A percentile compares a stretch with the other conserved stretches of the same genome.
Evolutionary conservation across 768 basidiomycete genomes (phyloP).

Genomic region (Lactarius hatsudake): DNA sequence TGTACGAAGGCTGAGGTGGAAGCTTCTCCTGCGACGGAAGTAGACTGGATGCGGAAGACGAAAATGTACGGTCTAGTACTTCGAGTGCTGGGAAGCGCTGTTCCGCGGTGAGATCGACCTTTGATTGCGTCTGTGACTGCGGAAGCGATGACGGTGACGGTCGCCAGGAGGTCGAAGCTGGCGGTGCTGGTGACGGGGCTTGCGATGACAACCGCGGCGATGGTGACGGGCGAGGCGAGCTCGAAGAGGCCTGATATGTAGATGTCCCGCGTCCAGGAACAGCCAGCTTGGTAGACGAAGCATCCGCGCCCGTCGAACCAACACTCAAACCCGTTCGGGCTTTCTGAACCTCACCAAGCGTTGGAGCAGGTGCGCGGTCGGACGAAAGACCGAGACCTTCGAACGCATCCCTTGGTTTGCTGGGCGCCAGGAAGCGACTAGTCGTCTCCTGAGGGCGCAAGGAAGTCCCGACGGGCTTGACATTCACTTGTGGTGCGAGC

Average conservation of each 20-base stretch:
- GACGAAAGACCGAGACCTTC: conserved; percentile 63
- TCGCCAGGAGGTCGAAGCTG: conserved; percentile 22
- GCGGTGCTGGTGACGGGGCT: conserved; percentile 22
- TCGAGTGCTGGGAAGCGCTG: conserved; percentile 86
- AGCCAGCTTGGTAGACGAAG: conserved; percentile 12
- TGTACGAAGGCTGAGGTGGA: neutral
- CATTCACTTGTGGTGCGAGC: conserved; percentile 1
- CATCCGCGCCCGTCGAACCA: conserved; percentile 28
- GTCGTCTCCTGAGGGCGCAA: conserved; percentile 14
- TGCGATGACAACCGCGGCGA: conserved; percentile 20
- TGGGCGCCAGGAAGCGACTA: conserved; percentile 17
- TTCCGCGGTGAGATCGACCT: conserved; percentile 53
- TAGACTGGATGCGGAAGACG: conserved; percentile 29
- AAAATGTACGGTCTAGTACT: conserved; percentile 64
- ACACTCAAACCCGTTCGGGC: conserved; percentile 64
- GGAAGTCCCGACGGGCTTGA: conserved; percentile 12
- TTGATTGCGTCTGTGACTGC: conserved; percentile 4
- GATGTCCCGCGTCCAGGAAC: conserved; percentile 20
- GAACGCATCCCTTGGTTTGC: conserved; percentile 64
- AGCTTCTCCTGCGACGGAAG: conserved; percentile 16
- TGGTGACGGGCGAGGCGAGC: conserved; percentile 23
- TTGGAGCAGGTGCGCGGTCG: conserved; percentile 52
- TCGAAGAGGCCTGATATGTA: conserved; percentile 7
- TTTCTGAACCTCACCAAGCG: conserved; percentile 73
- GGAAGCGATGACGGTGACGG: conserved; percentile 20